These are phyloP conservation scores for Purshia tridentata DNA, from an alignment of 306 rosid species.

Conservation along the genomic window DNA sequence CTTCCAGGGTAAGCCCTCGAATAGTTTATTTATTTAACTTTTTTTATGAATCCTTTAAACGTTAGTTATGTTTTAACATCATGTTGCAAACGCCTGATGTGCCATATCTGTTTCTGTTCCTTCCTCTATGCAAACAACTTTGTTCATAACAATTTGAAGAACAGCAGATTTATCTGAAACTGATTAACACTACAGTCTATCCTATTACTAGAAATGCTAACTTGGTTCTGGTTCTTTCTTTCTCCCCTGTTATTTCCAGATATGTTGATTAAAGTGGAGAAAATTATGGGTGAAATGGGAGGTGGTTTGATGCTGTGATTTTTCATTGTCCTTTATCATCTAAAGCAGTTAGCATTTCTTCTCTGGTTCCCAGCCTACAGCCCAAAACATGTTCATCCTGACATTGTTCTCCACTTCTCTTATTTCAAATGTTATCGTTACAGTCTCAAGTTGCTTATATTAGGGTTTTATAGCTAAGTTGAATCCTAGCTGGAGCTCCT, in stretches of 20 bases:
- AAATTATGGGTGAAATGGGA: constrained; percentile 64
- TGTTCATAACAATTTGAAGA: neutral
- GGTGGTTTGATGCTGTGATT: constrained; percentile 53
- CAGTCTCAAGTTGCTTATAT: constrained; percentile 12
- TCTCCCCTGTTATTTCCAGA: constrained; percentile 42
- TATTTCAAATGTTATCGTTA: neutral
- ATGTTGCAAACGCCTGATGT: constrained; percentile 6
- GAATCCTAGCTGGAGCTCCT: neutral
- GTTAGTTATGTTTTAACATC: constrained; percentile 19
- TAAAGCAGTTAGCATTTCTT: constrained; percentile 18
- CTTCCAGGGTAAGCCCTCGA: constrained; percentile 64
- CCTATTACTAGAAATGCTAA: neutral
- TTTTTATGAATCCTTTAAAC: constrained; percentile 47
- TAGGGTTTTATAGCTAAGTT: neutral
- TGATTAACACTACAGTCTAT: constrained; percentile 6
- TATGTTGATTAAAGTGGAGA: constrained; percentile 83
- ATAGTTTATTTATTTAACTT: constrained; percentile 4
- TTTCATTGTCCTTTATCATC: constrained; percentile 25
- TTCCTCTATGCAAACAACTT: neutral
- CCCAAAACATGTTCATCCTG: constrained; percentile 9
- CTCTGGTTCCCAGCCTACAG: constrained; percentile 8
- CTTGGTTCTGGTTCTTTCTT: neutral
- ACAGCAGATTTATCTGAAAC: neutral
- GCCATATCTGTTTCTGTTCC: neutral
- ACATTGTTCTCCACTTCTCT: neutral